Conservation (phyloP, 768 basidiomycete species). For the Trichaptum fuscoviolaceum region DNA sequence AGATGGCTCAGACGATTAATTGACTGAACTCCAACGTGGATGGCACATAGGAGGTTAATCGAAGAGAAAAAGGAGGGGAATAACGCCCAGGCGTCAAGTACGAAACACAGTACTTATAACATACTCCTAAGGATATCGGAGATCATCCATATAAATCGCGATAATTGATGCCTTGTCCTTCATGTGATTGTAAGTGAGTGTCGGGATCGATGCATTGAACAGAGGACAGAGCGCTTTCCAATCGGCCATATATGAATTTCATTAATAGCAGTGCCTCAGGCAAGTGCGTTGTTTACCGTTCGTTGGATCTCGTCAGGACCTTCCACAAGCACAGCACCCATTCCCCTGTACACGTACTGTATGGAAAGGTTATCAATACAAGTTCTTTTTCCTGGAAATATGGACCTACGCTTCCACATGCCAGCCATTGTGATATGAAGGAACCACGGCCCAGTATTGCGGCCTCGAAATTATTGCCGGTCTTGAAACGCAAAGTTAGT, state of each 20-base stretch:
- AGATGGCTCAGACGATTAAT: too few relatives aligned
- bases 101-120: too few relatives aligned
- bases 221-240: neutral
- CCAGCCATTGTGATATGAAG: conserved; percentile 5
- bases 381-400: neutral
- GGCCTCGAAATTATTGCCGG: too few relatives aligned
- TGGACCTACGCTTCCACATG: neutral
- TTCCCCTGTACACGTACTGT: neutral
- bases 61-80: too few relatives aligned
- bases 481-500: conserved; percentile 8
- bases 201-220: neutral
- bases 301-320: neutral
- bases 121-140: too few relatives aligned
- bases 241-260: neutral
- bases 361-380: neutral
- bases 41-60: too few relatives aligned
- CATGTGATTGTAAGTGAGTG: neutral
- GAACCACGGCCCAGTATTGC: conserved; percentile 9
- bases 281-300: neutral
- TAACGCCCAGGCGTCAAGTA: too few relatives aligned
- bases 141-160: too few relatives aligned
- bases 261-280: neutral
- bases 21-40: too few relatives aligned
- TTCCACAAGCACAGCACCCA: neutral
- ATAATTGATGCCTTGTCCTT: neutral